Evolutionary conservation across 179 eudicot species (phyloP), one percentile per base, ranked within the genome.

Genomic region (Gypsophila paniculata): DNA sequence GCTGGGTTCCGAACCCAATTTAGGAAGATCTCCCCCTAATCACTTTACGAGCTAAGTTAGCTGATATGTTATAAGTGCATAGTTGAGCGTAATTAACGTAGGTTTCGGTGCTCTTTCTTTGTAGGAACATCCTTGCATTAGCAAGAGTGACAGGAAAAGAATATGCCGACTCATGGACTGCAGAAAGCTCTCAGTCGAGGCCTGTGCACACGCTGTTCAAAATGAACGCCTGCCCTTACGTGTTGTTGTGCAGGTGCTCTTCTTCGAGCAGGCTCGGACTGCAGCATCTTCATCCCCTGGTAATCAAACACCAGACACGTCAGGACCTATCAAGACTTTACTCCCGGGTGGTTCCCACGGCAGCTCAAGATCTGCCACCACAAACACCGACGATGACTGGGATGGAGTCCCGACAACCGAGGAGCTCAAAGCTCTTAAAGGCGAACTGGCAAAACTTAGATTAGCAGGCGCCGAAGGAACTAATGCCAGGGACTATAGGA

Each of bases 361-460:
- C 66, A 92, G 96, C 82, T 92, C 98, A 3, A 83, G 92, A 77
- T 82, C 97, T 0, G 88, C 90, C 0, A 90, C 93, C 19, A 92
- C 98, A 26, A 88, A 88, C 75, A 88, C 98, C 0, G 96, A 90
- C 42, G 98, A 92, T n/a, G 97, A 91, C 67, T 86, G 89, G 91
- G 96, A 90, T 21, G 82, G 87, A 6, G 82, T 87, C 19, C 87
- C 90, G 13, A 89, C 90, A 0, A 74, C 85, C 0, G 93, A 86
- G 76, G 96, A 90, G 83, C 90, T 91, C 46, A 90, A 79, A 77
- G 87, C 86, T 29, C 77, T 90, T 65, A 91, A 82, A 81, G 89
- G 91, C 7, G 91, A 88, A 75, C 78, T 88, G 39, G 85, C 87
- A 18, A 78, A 75, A 34, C 82, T 87, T 14, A 73, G 88, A 64